Evolutionary conservation across 305 asterid species (phyloP), one percentile per base, ranked within the genome.

Genomic region (Striga hermonthica): DNA sequence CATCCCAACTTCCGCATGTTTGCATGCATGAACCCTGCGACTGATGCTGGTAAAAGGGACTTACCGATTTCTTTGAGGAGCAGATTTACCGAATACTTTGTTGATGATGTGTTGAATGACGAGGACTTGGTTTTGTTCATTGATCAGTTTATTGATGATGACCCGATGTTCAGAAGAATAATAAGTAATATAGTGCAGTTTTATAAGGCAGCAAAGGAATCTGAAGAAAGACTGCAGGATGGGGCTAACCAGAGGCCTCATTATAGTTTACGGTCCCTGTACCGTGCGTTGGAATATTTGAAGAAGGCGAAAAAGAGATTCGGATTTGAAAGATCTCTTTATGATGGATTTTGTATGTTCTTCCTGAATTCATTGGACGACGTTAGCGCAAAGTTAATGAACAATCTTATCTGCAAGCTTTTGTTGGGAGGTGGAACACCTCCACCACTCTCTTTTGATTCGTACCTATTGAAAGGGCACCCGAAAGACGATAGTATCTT

Each of bases 1-100:
- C 82, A 87, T 76, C 74, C 86, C 36, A 74, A 86, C 72, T 94
- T 94, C 62, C 96, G 98, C 56, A 73, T 94, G 71, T 94, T 94
- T 77, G 96, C 97, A 60, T 94, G 99, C 82, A 94, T 94, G 99
- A 94, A 94, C 79, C 99, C 99, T 49, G 98, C 99, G 9, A 94
- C 95, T 73, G 99, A 94, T 85, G 95, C 99, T 73, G 99, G 99
- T 54, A 94, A 94, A 82, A 86, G 93, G 78, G 96, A 94, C 77
- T 75, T 94, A 78, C 84, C 95, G 12, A 54, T 76, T 66, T 81
- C 96, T 59, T 61, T 91, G 44, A 84, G 98, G 81, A 74, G 96
- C 82, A 83, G 96, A 73, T 94, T 94, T 75, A 83, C 99, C 0
- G 99, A 94, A 68, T 94, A 79, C 75, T 90, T 82, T 81, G 95